Conservation (phyloP, 2,329 filamentous ascomycete species). For the Exophiala sp. region DNA sequence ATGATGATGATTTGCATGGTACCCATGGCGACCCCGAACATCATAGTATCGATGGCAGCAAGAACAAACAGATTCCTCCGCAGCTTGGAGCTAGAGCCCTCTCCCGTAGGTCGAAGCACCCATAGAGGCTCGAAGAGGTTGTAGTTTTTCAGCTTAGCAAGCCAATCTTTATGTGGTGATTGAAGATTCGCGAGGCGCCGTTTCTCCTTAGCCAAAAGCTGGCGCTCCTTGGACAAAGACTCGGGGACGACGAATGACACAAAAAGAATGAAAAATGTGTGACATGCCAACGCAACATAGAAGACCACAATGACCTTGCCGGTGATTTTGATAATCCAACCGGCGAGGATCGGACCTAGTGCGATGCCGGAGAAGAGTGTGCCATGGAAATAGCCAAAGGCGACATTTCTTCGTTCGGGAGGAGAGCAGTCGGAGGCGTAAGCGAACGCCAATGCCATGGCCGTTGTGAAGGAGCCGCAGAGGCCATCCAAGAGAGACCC, state of each 20-base stretch:
- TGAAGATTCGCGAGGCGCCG: slow-evolving; percentile 43
- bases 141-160: slow-evolving; percentile 43
- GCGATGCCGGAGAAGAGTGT: slow-evolving; percentile 86
- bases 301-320: slow-evolving; percentile 75
- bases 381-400: slow-evolving; percentile 85
- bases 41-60: slow-evolving; percentile 70
- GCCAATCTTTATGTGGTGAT: slow-evolving; percentile 33
- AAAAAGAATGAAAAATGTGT: slow-evolving; percentile 67
- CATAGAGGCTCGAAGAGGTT: slow-evolving; percentile 73
- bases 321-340: slow-evolving; percentile 69
- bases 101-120: slow-evolving; percentile 68
- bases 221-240: slow-evolving; percentile 69
- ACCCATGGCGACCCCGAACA: slow-evolving; percentile 77
- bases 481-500: slow-evolving; percentile 75
- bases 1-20: slow-evolving; percentile 74
- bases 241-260: slow-evolving; percentile 71
- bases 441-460: slow-evolving; percentile 70
- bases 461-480: slow-evolving; percentile 80
- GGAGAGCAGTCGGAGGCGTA: slow-evolving; percentile 86
- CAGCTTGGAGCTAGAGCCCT: slow-evolving; percentile 54
- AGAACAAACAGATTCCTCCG: slow-evolving; percentile 78
- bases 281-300: slow-evolving; percentile 68
- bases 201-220: slow-evolving; percentile 64
- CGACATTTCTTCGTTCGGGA: slow-evolving; percentile 70
- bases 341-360: slow-evolving; percentile 73